These are phyloP conservation scores for Teratosphaeria destructans DNA, from an alignment of 2,329 filamentous ascomycete species.

Conservation along the genomic window DNA sequence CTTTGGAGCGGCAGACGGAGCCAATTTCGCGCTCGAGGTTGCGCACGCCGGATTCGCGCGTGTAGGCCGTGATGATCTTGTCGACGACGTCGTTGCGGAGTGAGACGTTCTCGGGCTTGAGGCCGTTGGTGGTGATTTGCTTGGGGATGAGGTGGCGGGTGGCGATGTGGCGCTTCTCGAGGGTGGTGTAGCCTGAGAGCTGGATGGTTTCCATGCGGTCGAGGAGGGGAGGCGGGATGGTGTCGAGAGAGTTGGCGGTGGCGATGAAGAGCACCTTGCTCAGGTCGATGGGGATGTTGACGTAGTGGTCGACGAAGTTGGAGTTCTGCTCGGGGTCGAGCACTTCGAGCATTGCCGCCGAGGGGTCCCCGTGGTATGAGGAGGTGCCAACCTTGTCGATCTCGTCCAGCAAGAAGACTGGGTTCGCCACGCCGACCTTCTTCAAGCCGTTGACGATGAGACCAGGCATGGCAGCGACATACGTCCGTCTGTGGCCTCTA, in stretches of 20 bases:
- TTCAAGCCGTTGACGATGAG: constrained; percentile 86
- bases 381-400: constrained; percentile 92
- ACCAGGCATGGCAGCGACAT: constrained; percentile 98
- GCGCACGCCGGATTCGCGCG: constrained; percentile 88
- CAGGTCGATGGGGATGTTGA: constrained; percentile 89
- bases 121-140: constrained; percentile 82
- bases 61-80: constrained; percentile 94
- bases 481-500: constrained; percentile 84
- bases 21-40: constrained; percentile 94
- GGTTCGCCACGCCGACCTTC: constrained; percentile 92
- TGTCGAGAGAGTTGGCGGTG: constrained; percentile 88
- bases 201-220: constrained; percentile 97
- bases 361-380: constrained; percentile 90
- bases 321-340: constrained; percentile 95
- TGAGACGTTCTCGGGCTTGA: constrained; percentile 61
- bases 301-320: constrained; percentile 89
- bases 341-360: constrained; percentile 95
- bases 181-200: constrained; percentile 87
- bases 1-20: constrained; percentile 86
- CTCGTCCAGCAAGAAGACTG: constrained; percentile 90
- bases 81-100: constrained; percentile 78
- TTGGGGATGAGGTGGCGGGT: constrained; percentile 90
- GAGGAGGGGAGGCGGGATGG: constrained; percentile 83
- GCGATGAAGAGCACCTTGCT: constrained; percentile 97
- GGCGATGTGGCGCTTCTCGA: constrained; percentile 95